These are phyloP conservation scores for Aspergillus leporis DNA, from an alignment of 495 filamentous ascomycete species.

Conservation along the genomic window DNA sequence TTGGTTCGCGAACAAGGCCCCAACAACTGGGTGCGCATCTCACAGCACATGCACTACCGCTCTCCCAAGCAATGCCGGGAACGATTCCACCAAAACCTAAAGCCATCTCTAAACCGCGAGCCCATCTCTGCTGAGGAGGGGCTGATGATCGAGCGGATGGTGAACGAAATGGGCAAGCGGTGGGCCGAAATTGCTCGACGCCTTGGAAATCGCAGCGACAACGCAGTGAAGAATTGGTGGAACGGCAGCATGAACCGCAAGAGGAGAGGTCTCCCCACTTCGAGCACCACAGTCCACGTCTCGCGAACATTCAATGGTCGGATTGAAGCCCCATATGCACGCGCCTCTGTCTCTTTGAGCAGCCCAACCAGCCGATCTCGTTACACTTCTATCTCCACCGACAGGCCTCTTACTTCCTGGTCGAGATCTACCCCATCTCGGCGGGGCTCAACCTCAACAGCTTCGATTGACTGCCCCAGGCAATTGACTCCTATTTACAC, in stretches of 20 bases:
- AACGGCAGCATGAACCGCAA: constrained; percentile 91
- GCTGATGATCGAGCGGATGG: constrained; percentile 74
- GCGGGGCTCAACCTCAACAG: constrained; percentile 30
- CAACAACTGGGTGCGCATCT: constrained; percentile 91
- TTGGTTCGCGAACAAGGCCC: constrained; percentile 77
- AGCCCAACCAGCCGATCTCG: constrained; percentile 36
- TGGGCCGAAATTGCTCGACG: constrained; percentile 95
- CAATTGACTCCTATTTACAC: constrained; percentile 49
- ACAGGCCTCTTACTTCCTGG: constrained; percentile 33
- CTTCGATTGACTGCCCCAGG: constrained; percentile 35
- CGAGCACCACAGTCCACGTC: constrained; percentile 29
- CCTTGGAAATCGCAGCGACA: constrained; percentile 89
- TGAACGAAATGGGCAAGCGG: constrained; percentile 78
- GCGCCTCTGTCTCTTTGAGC: constrained; percentile 32
- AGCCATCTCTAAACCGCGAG: constrained; percentile 84
- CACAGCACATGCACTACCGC: constrained; percentile 70
- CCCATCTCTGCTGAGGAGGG: constrained; percentile 94
- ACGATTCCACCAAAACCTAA: constrained; percentile 93
- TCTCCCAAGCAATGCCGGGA: constrained; percentile 96
- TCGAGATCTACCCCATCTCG: constrained; percentile 33
- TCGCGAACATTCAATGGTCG: constrained; percentile 44
- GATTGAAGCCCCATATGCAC: constrained; percentile 43
- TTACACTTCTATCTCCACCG: constrained; percentile 28
- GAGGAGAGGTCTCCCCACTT: constrained; percentile 46
- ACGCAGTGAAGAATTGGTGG: constrained; percentile 99